Evolutionary conservation across 2,329 filamentous ascomycete genomes (phyloP).

Genomic region (Fusarium abutilonis): DNA sequence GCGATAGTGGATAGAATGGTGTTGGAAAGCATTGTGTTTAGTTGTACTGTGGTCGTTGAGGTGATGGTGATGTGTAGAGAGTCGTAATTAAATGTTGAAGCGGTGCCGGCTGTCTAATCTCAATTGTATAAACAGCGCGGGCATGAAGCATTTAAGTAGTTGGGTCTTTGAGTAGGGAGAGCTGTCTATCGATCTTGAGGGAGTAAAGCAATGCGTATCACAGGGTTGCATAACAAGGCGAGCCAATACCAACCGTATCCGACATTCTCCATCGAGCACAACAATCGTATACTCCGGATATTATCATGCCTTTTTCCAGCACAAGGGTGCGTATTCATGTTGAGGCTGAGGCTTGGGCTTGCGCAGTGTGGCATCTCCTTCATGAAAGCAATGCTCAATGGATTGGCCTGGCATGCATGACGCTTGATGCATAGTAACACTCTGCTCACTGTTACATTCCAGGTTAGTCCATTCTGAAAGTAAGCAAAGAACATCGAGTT

Average conservation of each 20-base stretch:
- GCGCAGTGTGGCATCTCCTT: too few relatives aligned
- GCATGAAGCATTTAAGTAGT: slow-evolving; percentile 17
- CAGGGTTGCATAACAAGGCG: not conserved
- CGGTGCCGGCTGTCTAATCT: not conserved
- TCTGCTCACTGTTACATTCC: too few relatives aligned
- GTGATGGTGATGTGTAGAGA: not conserved
- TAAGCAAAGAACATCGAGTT: too few relatives aligned
- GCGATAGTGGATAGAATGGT: slow-evolving; percentile 14
- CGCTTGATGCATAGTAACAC: too few relatives aligned
- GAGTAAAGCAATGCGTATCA: not conserved
- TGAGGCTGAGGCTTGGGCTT: too few relatives aligned
- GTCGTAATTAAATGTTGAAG: not conserved
- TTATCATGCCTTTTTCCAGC: too few relatives aligned
- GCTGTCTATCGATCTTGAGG: accelerated
- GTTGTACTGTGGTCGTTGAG: not conserved
- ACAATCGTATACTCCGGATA: not conserved
- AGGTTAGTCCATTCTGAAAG: too few relatives aligned
- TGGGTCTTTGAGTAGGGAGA: accelerated
- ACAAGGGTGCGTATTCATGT: too few relatives aligned
- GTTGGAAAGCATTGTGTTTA: slow-evolving; percentile 15
- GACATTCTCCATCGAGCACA: not conserved
- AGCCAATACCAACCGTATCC: slow-evolving; percentile 5
- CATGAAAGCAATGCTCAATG: too few relatives aligned
- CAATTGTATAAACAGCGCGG: not conserved
- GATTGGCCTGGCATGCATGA: too few relatives aligned